Evolutionary conservation across 768 basidiomycete species (phyloP).

Genomic region (Mycena epipterygia): DNA sequence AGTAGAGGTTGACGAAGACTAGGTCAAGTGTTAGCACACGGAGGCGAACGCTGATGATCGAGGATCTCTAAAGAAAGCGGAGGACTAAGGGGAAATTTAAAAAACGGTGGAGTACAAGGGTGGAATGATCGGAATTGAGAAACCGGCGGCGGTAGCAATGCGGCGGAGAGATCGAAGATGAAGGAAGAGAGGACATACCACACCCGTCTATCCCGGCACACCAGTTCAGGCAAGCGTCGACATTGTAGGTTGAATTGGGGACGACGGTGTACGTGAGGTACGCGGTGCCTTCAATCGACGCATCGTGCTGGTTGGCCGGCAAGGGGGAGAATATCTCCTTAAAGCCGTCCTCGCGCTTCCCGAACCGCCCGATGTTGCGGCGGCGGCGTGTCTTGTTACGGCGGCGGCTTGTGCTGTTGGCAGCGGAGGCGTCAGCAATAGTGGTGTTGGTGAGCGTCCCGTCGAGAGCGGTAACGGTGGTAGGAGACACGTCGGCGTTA

Average conservation of each 20-base stretch:
- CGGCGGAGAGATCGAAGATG: constrained; percentile 10
- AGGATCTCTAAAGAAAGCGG: background rate
- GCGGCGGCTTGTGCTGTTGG: constrained; percentile 12
- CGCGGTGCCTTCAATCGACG: constrained; percentile 61
- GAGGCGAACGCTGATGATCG: too few relatives aligned
- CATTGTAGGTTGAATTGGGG: constrained; percentile 59
- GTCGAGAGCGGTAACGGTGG: constrained; percentile 60
- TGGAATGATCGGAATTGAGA: background rate
- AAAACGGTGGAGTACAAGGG: background rate
- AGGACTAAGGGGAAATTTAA: too few relatives aligned
- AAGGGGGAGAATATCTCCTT: constrained; percentile 56
- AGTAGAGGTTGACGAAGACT: constrained; percentile 66
- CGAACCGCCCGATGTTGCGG: constrained; percentile 21
- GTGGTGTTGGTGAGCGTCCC: constrained; percentile 49
- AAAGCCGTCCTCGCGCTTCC: constrained; percentile 39
- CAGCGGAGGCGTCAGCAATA: constrained; percentile 29
- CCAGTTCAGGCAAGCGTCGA: constrained; percentile 57
- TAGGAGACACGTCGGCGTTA: constrained; percentile 32
- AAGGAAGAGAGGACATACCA: constrained; percentile 49
- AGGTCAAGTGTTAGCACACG: background rate
- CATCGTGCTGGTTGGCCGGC: constrained; percentile 51
- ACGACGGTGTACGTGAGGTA: constrained; percentile 64
- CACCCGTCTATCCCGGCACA: constrained; percentile 54
- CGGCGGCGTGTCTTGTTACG: too few relatives aligned
- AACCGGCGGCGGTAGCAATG: background rate